These are phyloP conservation scores for Solanum hybrid DNA, from an alignment of 305 asterid genomes.

Conservation along the genomic window DNA sequence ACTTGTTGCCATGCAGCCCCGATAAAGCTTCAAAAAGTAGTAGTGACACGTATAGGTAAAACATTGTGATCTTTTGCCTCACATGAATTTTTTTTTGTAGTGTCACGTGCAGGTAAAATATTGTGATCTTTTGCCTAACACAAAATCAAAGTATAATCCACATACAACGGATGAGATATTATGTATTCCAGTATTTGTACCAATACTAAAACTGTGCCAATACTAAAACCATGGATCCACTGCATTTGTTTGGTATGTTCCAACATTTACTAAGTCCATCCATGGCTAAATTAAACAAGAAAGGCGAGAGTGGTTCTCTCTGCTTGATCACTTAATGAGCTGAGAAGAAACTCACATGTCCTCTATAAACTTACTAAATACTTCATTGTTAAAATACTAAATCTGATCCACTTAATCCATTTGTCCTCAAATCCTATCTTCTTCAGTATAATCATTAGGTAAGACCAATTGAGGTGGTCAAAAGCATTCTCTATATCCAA, in stretches of 20 bases:
- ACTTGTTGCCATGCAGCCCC: neutral
- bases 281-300: neutral
- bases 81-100: neutral
- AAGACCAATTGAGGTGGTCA: neutral
- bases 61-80: neutral
- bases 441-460: neutral
- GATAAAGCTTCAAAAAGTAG: neutral
- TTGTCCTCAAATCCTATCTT: neutral
- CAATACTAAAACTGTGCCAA: neutral
- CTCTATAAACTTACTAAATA: neutral
- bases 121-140: neutral
- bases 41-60: neutral
- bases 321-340: neutral
- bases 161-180: neutral
- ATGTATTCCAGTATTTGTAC: neutral
- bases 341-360: neutral
- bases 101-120: neutral
- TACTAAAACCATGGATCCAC: neutral
- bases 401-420: neutral
- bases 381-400: neutral
- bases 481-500: neutral
- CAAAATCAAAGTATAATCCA: no score
- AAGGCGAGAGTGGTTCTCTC: neutral
- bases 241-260: neutral
- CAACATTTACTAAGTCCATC: neutral